Conservation (phyloP, 2,329 filamentous ascomycete genomes). For the Apiospora saccharicola region DNA sequence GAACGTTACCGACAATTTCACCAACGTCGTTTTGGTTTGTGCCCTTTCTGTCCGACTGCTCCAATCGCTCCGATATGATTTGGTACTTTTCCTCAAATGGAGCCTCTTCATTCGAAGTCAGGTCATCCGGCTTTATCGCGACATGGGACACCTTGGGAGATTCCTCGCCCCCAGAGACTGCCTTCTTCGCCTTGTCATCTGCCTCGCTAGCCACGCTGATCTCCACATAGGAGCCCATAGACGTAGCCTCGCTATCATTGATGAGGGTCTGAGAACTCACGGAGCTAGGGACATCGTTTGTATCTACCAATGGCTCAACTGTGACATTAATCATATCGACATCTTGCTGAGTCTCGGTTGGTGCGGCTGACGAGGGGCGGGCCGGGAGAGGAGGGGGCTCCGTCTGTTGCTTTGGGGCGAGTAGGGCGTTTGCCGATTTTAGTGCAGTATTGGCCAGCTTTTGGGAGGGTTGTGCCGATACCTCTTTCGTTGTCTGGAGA, state of each 20-base stretch:
- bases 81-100: constrained; percentile 55
- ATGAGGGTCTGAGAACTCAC: constrained; percentile 62
- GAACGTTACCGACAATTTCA: constrained; percentile 91
- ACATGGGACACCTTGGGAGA: constrained; percentile 27
- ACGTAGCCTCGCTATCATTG: constrained; percentile 44
- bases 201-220: constrained; percentile 22
- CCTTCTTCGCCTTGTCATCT: constrained; percentile 24
- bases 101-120: constrained; percentile 37
- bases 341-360: constrained; percentile 41
- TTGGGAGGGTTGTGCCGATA: constrained; percentile 74
- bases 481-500: constrained; percentile 69
- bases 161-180: constrained; percentile 33
- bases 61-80: constrained; percentile 47
- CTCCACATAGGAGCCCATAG: constrained; percentile 28
- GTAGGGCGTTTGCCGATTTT: constrained; percentile 54
- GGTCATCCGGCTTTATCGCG: constrained; percentile 26
- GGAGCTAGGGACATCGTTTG: constrained; percentile 53
- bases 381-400: constrained; percentile 59
- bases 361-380: constrained; percentile 52
- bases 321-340: constrained; percentile 45
- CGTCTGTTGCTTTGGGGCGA: constrained; percentile 22
- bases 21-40: constrained; percentile 91
- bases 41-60: constrained; percentile 56
- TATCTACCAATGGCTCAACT: constrained; percentile 42
- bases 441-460: constrained; percentile 83